Evolutionary conservation across 306 rosid genomes (phyloP), one percentile per base, ranked within the genome.

Genomic region (Oemleria cerasiformis): DNA sequence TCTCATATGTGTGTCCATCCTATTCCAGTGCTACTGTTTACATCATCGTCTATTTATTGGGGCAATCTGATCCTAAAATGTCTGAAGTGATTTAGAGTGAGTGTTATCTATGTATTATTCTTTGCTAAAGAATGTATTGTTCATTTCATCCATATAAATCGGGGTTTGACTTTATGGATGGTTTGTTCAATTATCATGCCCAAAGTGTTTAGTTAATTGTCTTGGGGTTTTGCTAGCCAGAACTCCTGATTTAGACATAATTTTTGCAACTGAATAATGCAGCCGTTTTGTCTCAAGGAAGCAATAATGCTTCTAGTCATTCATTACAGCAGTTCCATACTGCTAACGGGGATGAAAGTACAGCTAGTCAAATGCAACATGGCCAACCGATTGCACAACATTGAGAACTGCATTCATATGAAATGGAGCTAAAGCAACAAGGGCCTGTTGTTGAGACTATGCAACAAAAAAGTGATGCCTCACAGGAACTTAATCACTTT

Each of bases 331-430:
- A 75, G 48, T 75, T 74, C 72, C 80, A 73, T 72, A 77, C 74
- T 48, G 71, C 76, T 62, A 75, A 50, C 63, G 81, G 50, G 68
- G 90, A 86, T 62, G 87, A 71, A 71, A 79, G 36, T 70, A 61
- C 76, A 66, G 88, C 81, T 54, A 43, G 71, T 81, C 96, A 80
- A 77, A 77, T 73, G 78, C 97, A 77, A 55, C 77, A 73, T 73
- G 87, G 87, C 63, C 78, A 85, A 74, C 81, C 80, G 57, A 71
- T 59, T 74, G 59, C 77, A n/a, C 81, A 77, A 71, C 77, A 79
- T 75, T 88, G 76, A 75, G 90, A 84, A 50, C 84, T 77, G 58
- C 80, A 81, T 73, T 82, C 92, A 14, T 84, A 90, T 67, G 86
- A 75, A 72, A 79, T 80, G 85, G 90, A 86, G 73, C 55, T 74